Evolutionary conservation across 169 alveolate species (phyloP), one percentile per base, ranked within the genome.

Genomic region (Cryptosporidium sp.): DNA sequence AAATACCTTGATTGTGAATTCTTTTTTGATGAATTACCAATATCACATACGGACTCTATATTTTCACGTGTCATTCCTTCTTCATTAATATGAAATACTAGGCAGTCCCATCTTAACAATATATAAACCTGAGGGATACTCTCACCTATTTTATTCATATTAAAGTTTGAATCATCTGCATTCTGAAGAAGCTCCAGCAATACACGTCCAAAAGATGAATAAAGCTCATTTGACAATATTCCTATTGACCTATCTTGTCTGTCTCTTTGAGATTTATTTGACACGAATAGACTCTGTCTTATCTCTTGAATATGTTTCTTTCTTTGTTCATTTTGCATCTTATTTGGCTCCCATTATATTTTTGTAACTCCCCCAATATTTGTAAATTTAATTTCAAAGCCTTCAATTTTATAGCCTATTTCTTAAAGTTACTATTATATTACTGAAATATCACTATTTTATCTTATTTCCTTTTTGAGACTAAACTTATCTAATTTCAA

Each of bases 111-210:
- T 69, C 85, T 92, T n/a, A 85, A 58, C 48, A 91, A 69, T 21
- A 92, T 85, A 21, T 69, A 61, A 37, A 92, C 69, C 45, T 37
- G 80, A 31, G 94, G 94, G 18, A 6, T 26, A 26, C 41, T 14
- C 29, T 31, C 45, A 12, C 43, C 33, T 43, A 55, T 48, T 39
- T 91, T 52, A 10, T 55, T 39, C 39, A 70, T 74, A 62, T 70
- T 91, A 39, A 80, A 80, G 52, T 80, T 80, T 0, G 89, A 80
- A 35, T 80, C 89, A 35, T 92, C 94, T 3, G 94, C 94, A 67
- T 92, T 92, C 67, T 92, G 94, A 21, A 92, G 73, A 26, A 92
- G 75, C 52, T 92, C 94, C 84, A 85, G 51, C 31, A 85, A 93
- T 12, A 92, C 75, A 37, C 92, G 94, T 4, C 70, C 84, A 23